Evolutionary conservation across 352 stramenopile species (phyloP), one percentile per base, ranked within the genome.

Genomic region (Phytophthora colocasiae): DNA sequence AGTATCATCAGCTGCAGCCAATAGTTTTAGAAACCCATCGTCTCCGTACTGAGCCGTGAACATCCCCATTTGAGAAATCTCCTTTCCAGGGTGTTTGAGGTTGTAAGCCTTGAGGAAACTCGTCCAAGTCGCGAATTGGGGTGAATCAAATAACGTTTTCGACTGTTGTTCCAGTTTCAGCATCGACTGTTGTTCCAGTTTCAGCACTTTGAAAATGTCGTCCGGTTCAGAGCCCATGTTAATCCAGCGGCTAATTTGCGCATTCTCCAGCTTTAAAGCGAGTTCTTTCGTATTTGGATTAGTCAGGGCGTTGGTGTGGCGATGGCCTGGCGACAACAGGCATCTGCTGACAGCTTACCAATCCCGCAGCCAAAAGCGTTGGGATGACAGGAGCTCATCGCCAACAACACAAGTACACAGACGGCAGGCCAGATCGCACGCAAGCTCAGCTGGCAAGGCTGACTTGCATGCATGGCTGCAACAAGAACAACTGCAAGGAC

Each of bases 91-190:
- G 15, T 56, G 22, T n/a, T 47, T 47, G 34, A 38, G 4, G 36
- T 58, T 58, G 36, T 15, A 58, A 10, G 14, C 14, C 12, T 8
- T 58, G 29, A 58, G 22, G 50, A 32, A 58, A 6, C 4, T 58
- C 14, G 34, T 38, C 50, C 50, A 58, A 39, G 50, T 38, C 4
- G 34, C 36, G 14, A 58, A 58, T 12, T 15, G 11, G 1, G 50
- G 22, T 3, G 22, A 47, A 3, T 38, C 36, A n/a, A 58, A 44
- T 6, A 58, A 10, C 0, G 29, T 34, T 34, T 7, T 11, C 6
- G 29, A 34, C 29, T 24, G 1, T 38, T 47, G n/a, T 1, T 45
- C 8, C n/a, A 58, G 50, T 15, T 46, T 47, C 10, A 24, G 19
- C 4, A 19, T 11, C 6, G 29, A 34, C 29, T 24, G 1, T 38